Percentiles rank a stretch among this genome's conserved stretches.
Conservation (phyloP, 2,329 filamentous ascomycete genomes). For the Penicillium vulpinum region DNA sequence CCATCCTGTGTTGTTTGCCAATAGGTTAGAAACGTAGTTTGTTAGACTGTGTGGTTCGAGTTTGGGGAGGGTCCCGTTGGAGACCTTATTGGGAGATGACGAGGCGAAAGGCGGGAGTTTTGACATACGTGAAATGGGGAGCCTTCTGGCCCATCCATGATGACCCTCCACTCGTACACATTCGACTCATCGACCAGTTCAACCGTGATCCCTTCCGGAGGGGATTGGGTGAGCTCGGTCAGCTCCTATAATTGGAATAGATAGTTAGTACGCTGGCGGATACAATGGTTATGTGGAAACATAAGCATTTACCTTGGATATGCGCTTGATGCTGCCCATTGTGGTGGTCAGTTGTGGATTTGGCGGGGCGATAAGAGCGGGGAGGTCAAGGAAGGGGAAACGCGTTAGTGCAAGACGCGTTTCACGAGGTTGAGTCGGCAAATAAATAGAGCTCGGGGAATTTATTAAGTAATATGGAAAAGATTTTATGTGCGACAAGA, state of each 20-base stretch:
- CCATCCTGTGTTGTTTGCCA: constrained; percentile 56
- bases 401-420: neutral
- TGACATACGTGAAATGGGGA: constrained; percentile 64
- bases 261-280: neutral
- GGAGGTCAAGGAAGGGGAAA: constrained; percentile 5
- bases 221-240: constrained; percentile 56
- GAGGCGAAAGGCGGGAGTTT: neutral
- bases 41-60: neutral
- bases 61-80: neutral
- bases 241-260: constrained; percentile 53
- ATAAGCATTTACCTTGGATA: constrained; percentile 43
- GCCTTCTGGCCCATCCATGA: constrained; percentile 64
- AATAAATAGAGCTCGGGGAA: neutral
- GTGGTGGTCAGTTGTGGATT: constrained; percentile 8
- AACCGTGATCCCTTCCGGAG: constrained; percentile 59
- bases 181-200: constrained; percentile 62
- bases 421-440: neutral
- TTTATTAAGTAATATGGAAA: neutral
- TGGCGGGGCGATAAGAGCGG: constrained; percentile 17
- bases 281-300: neutral
- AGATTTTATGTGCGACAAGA: neutral
- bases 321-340: constrained; percentile 50
- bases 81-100: neutral
- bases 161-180: constrained; percentile 67
- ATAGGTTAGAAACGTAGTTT: constrained; percentile 5